Evolutionary conservation across 345 rosid species (phyloP), one percentile per base, ranked within the genome.

Genomic region (Eutrema heterophyllum): DNA sequence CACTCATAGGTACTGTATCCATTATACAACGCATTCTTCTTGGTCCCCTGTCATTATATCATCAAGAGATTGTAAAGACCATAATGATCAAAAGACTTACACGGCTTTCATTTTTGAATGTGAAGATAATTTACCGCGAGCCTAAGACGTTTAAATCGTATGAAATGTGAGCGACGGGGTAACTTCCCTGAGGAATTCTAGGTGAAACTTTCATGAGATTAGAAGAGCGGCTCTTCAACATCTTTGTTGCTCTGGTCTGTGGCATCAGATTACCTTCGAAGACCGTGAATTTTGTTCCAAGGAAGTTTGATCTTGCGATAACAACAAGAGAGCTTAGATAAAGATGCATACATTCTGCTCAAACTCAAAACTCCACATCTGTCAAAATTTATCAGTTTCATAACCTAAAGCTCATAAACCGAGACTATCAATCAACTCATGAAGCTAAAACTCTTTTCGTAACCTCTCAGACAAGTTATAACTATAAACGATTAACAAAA

Each of bases 71-170:
- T n/a, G n/a, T n/a, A n/a, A n/a, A n/a, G n/a, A n/a, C n/a, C n/a
- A n/a, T n/a, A n/a, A n/a, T n/a, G n/a, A n/a, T n/a, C n/a, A n/a
- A n/a, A n/a, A n/a, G n/a, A n/a, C n/a, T n/a, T n/a, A n/a, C n/a
- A n/a, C n/a, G n/a, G n/a, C n/a, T n/a, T n/a, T n/a, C n/a, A n/a
- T n/a, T n/a, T n/a, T n/a, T n/a, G n/a, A n/a, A n/a, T n/a, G n/a
- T n/a, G n/a, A n/a, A n/a, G 12, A 38, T 4, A 35, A 60, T 76
- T 75, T 78, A 87, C 96, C 96, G 80, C 53, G 93, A 78, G 59
- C 96, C 93, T 71, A 84, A 64, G 73, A 83, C 88, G 81, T 90
- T 88, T 84, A 85, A 35, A 78, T 90, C 91, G 50, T 90, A 90
- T 13, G 89, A 80, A 56, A 89, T 69, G 76, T 79, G 91, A 48